Base-by-base conservation (phyloP, 352 stramenopile species). In the Globisporangium solare region DNA sequence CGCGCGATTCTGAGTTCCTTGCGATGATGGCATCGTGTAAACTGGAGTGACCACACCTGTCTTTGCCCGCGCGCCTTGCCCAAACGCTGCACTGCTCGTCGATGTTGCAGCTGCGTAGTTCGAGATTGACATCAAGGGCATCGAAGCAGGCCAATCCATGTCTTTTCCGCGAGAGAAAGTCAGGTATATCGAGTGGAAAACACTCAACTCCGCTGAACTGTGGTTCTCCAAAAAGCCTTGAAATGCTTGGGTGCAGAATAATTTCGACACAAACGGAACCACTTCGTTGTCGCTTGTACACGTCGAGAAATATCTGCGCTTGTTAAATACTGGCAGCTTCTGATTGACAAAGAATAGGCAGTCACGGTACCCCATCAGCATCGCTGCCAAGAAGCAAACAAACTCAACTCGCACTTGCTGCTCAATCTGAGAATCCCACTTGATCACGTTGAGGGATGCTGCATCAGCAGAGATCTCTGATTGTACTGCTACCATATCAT, bases 331-430 rank as follows among this genome's bases (percentile, higher is more conserved):
- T 3, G 84, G 82, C 10, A 94, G 70, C 48, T 87, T 86, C 43
- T 90, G 81, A 51, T 94, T 91, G 20, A 94, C 84, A 46, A 91
- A 94, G 47, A 94, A 89, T 20, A 94, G 47, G n/a, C 84, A 94
- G 40, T 92, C 84, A 18, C 81, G 84, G 45, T 94, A 94, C 21
- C 84, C 84, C 63, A 74, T 79, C 6, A 94, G 48, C 50, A 89
- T 73, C 1, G 80, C 66, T 6, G 80, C 73, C 14, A 91, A 42
- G 37, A 83, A 94, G 51, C 79, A 86, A 40, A 88, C 75, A 48
- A 94, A 92, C 51, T 88, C 82, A 31, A 87, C 66, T 20, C 84
- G 77, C 27, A 94, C 63, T 50, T 82, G 70, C 31, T 82, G 74
- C 61, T 92, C 82, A 37, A 83, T 73, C 18, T 35, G 47, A n/a